Conservation (phyloP, 257 asterid genomes). For the Pogostemon cablin region DNA sequence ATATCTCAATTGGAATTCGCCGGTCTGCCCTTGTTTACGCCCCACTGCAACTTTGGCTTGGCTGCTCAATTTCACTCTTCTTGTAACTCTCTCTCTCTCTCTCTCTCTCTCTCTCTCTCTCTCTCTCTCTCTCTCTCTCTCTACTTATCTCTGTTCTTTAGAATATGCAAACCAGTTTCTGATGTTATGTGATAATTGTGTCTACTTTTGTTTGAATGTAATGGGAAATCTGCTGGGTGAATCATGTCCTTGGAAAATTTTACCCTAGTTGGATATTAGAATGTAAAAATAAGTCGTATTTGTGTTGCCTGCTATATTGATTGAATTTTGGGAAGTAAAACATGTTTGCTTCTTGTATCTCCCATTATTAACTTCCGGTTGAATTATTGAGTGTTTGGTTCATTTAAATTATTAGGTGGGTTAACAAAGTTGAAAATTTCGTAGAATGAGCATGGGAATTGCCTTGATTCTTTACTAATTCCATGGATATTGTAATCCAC, state of each 20-base stretch:
- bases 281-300: not conserved
- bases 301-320: not conserved
- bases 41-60: constrained; percentile 37
- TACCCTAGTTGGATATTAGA: not conserved
- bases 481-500: no score
- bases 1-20: constrained; percentile 2
- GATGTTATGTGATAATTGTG: not conserved
- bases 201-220: not conserved
- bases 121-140: not conserved
- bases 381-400: not conserved
- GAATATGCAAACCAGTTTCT: not conserved
- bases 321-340: constrained; percentile 6
- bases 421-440: no score
- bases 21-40: constrained; percentile 5
- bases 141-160: not conserved
- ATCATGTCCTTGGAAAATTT: constrained; percentile 16
- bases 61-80: constrained; percentile 46
- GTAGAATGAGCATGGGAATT: no score
- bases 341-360: not conserved
- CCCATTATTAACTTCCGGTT: not conserved
- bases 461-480: no score
- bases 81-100: constrained; percentile 41
- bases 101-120: no score
- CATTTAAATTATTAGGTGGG: no score
- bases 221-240: not conserved